Base-by-base conservation (phyloP, 106 monocot genomes). In the Xerophyta viscosa region DNA sequence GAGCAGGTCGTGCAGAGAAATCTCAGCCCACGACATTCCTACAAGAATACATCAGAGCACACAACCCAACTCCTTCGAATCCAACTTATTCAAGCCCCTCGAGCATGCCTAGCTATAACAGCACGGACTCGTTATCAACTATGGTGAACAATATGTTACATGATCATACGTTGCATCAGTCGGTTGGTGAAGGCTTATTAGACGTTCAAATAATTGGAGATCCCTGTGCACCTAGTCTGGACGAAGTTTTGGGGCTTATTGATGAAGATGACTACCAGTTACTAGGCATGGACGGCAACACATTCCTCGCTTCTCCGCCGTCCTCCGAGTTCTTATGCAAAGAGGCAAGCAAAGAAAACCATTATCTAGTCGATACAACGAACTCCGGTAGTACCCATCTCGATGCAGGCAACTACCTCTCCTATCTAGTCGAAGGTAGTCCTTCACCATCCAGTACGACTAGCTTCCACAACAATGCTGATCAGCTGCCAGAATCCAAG, bases 41-140 rank as follows among this genome's bases (percentile, higher is more conserved):
- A 0, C 77, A 86, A 41, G 69, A 86, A 23, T 86, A 86, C 72
- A 86, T 91, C 69, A 52, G 39, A 31, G 82, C 66, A 29, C 59
- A 52, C 54, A 56, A 9, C 31, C 46, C 3, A 15, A 8, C 19
- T 20, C 27, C 49, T 14, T 0, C 27, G 14, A 19, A 8, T 48
- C 26, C 18, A 8, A 60, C n/a, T 28, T 18, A 14, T 17, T 31
- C 20, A n/a, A 27, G 12, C 37, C 20, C 43, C 5, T 3, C 6
- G 8, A 27, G 22, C 60, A 20, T 2, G 2, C 8, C n/a, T 1
- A 7, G 8, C 15, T 7, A 8, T 0, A 12, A 47, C 14, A 1
- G 20, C 3, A 43, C 42, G 29, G n/a, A n/a, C n/a, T n/a, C n/a
- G n/a, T n/a, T n/a, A n/a, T n/a, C n/a, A n/a, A n/a, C n/a, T n/a